Evolutionary conservation across 768 basidiomycete genomes (phyloP).

Genomic region (Kwoniella sp.): DNA sequence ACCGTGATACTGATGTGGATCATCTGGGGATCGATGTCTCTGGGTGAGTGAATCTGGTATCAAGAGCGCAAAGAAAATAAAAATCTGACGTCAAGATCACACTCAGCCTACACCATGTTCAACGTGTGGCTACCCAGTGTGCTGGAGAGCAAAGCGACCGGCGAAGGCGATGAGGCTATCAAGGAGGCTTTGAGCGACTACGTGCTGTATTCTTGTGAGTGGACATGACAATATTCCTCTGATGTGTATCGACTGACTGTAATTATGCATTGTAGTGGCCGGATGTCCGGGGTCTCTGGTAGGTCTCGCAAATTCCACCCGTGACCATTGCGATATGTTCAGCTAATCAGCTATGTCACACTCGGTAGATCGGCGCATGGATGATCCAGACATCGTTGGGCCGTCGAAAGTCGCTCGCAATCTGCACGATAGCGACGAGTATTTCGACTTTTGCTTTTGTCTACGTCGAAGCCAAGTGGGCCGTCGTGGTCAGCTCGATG

Average conservation of each 20-base stretch:
- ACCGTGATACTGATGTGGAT: conserved; percentile 55
- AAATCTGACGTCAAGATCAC: too few relatives aligned
- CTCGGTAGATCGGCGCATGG: conserved; percentile 49
- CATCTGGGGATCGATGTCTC: conserved; percentile 55
- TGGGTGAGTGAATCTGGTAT: conserved; percentile 32
- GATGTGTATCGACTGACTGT: neutral
- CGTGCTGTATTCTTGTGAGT: conserved; percentile 50
- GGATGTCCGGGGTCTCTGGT: conserved; percentile 55
- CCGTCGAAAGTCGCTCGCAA: conserved; percentile 49
- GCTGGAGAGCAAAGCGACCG: conserved; percentile 48
- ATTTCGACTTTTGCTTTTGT: conserved; percentile 53
- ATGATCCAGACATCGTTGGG: conserved; percentile 52
- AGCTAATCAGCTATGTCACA: too few relatives aligned
- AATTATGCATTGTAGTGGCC: conserved; percentile 32
- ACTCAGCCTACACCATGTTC: conserved; percentile 54
- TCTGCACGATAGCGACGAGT: conserved; percentile 50
- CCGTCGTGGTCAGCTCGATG: conserved; percentile 51
- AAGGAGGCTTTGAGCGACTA: conserved; percentile 48
- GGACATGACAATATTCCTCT: neutral
- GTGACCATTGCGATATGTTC: neutral
- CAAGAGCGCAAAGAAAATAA: neutral
- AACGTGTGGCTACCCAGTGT: conserved; percentile 56
- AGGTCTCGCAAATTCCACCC: conserved; percentile 1
- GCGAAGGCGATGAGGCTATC: conserved; percentile 44
- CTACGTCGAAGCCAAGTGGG: conserved; percentile 38